These are phyloP conservation scores for Boletus semigastroideus DNA, from an alignment of 1,284 basidiomycete species.

Conservation along the genomic window DNA sequence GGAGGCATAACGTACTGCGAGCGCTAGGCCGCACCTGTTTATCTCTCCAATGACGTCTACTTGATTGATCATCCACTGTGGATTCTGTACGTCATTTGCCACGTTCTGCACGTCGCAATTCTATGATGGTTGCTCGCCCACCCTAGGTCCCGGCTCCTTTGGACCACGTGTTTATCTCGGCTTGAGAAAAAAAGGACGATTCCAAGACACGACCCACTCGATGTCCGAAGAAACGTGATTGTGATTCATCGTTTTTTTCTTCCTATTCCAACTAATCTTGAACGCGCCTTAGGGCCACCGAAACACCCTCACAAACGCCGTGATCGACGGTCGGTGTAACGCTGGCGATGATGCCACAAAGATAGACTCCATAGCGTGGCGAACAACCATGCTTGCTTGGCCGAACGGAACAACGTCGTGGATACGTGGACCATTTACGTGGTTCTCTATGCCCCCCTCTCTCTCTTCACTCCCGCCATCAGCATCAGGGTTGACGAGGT, in stretches of 20 bases:
- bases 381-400: too few relatives aligned
- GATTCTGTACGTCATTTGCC: not conserved
- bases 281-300: not conserved
- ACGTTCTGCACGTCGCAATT: not conserved
- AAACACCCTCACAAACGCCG: not conserved
- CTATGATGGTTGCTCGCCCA: not conserved
- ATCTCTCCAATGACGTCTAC: not conserved
- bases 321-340: not conserved
- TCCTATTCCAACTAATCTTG: not conserved
- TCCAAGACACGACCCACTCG: not conserved
- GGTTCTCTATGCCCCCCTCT: not conserved
- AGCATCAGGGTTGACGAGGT: too few relatives aligned
- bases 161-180: not conserved
- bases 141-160: constrained; percentile 1
- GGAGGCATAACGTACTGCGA: too few relatives aligned
- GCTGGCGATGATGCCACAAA: not conserved
- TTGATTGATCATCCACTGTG: not conserved
- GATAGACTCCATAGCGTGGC: not conserved
- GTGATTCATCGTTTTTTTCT: not conserved
- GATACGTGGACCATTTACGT: not conserved
- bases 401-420: not conserved
- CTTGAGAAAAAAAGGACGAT: not conserved
- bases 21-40: too few relatives aligned
- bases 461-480: not conserved
- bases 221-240: not conserved